These are phyloP conservation scores for Blastobotrys muscicola DNA, from an alignment of 805 yeast species.

Conservation along the genomic window DNA sequence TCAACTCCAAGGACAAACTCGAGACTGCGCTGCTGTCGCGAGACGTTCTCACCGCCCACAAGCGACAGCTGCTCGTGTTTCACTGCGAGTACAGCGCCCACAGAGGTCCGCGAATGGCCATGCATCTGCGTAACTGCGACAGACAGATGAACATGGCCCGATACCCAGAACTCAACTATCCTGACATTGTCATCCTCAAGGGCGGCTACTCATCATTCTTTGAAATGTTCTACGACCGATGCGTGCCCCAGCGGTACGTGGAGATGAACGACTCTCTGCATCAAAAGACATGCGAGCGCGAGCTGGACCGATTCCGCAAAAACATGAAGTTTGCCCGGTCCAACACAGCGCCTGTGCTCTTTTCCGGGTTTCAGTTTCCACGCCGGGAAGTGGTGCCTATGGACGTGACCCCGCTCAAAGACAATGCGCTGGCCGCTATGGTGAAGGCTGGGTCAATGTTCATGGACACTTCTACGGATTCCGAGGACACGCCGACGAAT, in stretches of 20 bases:
- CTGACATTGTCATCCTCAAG: constrained; percentile 78
- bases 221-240: constrained; percentile 45
- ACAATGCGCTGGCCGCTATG: too few species aligned
- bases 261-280: constrained; percentile 66
- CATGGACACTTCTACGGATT: too few species aligned
- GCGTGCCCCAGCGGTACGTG: constrained; percentile 71
- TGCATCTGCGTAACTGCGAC: constrained; percentile 75
- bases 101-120: constrained; percentile 91
- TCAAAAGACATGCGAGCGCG: constrained; percentile 41
- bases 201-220: constrained; percentile 87
- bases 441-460: too few species aligned
- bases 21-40: constrained; percentile 44
- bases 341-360: too few species aligned
- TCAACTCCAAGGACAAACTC: constrained; percentile 58
- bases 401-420: too few species aligned
- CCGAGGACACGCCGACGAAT: too few species aligned
- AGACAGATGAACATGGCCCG: constrained; percentile 59
- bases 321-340: constrained; percentile 26
- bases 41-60: constrained; percentile 16
- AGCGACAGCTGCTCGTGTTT: constrained; percentile 54
- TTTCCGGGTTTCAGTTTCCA: too few species aligned
- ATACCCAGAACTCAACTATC: constrained; percentile 78
- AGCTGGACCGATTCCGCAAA: constrained; percentile 42
- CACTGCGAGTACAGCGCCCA: constrained; percentile 93
- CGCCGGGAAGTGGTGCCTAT: too few species aligned